Evolutionary conservation across 2,329 filamentous ascomycete species (phyloP), one percentile per base, ranked within the genome.

Genomic region (Didymella sp.): DNA sequence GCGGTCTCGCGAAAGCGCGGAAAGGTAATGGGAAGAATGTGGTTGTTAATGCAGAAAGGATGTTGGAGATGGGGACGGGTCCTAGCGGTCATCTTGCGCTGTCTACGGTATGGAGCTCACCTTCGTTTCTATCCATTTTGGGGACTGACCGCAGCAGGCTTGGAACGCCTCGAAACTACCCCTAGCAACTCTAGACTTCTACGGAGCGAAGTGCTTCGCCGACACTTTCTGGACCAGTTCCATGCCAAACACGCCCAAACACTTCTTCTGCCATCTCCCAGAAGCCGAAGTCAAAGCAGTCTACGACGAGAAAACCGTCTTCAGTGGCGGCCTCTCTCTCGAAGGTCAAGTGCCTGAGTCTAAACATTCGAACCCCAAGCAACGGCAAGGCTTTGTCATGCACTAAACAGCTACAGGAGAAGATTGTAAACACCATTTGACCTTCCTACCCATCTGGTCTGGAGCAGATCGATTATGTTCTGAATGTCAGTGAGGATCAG

Each of bases 251-350:
- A 56, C 62, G 48, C 54, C 60, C 1, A 41, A 47, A 19, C 15
- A 41, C 6, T 55, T 59, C 27, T 47, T 48, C 40, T 22, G 40
- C 2, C 42, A 51, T 2, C 40, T 54, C 0, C 38, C 55, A 2
- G n/a, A 44, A n/a, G n/a, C 19, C 2, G 43, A 54, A 11, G 24
- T 52, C 5, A 41, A 44, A 7, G 38, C 28, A 6, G 43, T 62
- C 9, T 21, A 45, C 12, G 27, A 33, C 33, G 60, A 60, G 25
- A 56, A 54, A 17, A 43, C 51, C 4, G 51, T 56, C 2, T 48
- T 63, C 24, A 59, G 57, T 3, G 61, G 63, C 24, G 63, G 63
- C 30, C 45, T 59, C 17, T 63, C 61, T 9, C 54, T 66, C 4
- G 63, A 66, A 49, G 63, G 63, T 13, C 63, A 66, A 35, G 41